A percentile compares a stretch with the other conserved stretches of the same genome.
phyloP scores from a whole-genome alignment of 1,284 basidiomycete genomes.

The Marasmius oreades region DNA sequence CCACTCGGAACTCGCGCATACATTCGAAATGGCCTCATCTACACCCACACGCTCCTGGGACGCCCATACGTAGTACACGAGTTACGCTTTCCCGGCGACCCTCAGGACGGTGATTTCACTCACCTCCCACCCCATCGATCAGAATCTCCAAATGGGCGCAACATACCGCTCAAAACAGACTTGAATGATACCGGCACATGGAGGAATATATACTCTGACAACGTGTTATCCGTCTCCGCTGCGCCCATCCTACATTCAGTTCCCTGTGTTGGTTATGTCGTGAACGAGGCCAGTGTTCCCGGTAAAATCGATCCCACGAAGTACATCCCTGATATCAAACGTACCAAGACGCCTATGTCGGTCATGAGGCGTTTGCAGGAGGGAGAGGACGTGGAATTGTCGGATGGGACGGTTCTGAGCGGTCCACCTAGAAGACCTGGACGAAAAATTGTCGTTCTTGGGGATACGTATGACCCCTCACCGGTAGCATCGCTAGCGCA shows the following conservation, averaged over 20 bases:
- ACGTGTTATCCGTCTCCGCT: slow-evolving; percentile 70
- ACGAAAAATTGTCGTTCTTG: slow-evolving; percentile 74
- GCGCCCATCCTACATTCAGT: slow-evolving; percentile 83
- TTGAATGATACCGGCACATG: slow-evolving; percentile 57
- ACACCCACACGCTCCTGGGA: slow-evolving; percentile 71
- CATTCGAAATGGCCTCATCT: slow-evolving; percentile 67
- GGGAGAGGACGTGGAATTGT: slow-evolving; percentile 66
- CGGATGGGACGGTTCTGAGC: slow-evolving; percentile 73
- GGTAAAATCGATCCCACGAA: slow-evolving; percentile 69
- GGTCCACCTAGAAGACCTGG: slow-evolving; percentile 71
- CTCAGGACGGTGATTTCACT: slow-evolving; percentile 45
- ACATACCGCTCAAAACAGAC: slow-evolving; percentile 47
- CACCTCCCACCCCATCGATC: slow-evolving; percentile 42
- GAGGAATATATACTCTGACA: slow-evolving; percentile 62
- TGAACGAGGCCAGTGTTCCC: slow-evolving; percentile 73
- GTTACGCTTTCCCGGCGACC: slow-evolving; percentile 62
- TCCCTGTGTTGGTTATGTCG: slow-evolving; percentile 80
- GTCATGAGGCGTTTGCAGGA: slow-evolving; percentile 69
- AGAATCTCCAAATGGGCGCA: slow-evolving; percentile 64
- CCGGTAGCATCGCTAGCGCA: slow-evolving; percentile 53
- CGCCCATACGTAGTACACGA: slow-evolving; percentile 89
- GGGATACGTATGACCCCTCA: slow-evolving; percentile 79
- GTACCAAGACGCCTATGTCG: slow-evolving; percentile 70
- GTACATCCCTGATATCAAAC: slow-evolving; percentile 63
- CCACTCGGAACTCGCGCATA: slow-evolving; percentile 84